Conservation (phyloP, 306 rosid species). For the Crataegus laevigata region DNA sequence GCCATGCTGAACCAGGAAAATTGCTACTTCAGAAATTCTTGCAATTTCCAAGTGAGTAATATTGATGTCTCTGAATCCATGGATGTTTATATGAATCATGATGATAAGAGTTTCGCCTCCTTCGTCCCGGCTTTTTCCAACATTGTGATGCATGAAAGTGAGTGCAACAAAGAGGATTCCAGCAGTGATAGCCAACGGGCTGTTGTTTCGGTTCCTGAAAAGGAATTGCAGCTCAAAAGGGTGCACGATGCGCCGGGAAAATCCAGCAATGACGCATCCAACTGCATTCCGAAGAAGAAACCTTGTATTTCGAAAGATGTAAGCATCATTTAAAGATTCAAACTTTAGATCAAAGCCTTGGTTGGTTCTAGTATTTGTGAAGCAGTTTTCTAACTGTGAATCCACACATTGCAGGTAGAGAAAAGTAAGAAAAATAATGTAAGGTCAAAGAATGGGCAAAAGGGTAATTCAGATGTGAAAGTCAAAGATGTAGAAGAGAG, state of each 20-base stretch:
- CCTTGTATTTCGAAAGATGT: conserved; percentile 39
- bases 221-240: conserved; percentile 42
- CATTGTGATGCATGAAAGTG: conserved; percentile 36
- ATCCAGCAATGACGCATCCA: conserved; percentile 9
- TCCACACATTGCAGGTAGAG: conserved; percentile 30
- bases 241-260: conserved; percentile 32
- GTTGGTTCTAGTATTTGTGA: neutral
- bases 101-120: conserved; percentile 18
- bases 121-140: conserved; percentile 29
- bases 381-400: neutral
- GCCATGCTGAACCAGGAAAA: conserved; percentile 26
- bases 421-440: conserved; percentile 36
- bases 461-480: conserved; percentile 18
- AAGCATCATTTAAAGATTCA: conserved; percentile 13
- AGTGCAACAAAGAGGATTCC: conserved; percentile 21
- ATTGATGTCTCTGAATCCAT: conserved; percentile 14
- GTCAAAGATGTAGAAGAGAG: conserved; percentile 42
- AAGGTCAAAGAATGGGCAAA: conserved; percentile 34
- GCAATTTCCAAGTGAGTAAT: conserved; percentile 4
- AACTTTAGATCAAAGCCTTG: neutral
- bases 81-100: conserved; percentile 20
- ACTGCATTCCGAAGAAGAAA: conserved; percentile 42
- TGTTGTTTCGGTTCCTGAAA: conserved; percentile 15
- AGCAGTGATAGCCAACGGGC: conserved; percentile 14
- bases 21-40: conserved; percentile 14